These are phyloP conservation scores for Psilocybe cyanescens DNA, from an alignment of 768 basidiomycete species.

Conservation along the genomic window DNA sequence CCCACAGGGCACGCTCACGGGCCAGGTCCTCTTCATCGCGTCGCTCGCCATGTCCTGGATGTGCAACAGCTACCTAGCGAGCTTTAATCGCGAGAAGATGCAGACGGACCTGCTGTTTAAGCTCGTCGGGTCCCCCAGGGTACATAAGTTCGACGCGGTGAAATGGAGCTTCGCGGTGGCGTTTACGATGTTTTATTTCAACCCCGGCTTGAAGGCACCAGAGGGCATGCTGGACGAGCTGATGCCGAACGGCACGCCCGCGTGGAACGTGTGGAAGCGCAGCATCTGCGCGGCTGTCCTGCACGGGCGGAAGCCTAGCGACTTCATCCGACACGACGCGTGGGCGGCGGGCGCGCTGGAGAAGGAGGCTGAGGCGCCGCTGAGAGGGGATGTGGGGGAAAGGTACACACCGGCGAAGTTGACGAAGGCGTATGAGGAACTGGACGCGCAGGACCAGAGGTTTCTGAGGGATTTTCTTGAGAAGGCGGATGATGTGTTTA, in stretches of 20 bases:
- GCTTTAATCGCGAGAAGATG: slow-evolving; percentile 9
- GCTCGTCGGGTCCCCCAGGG: slow-evolving; percentile 4
- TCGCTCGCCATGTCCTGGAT: slow-evolving; percentile 19
- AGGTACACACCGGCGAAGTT: neutral
- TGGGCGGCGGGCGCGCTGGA: neutral
- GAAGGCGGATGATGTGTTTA: neutral
- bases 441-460: neutral
- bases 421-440: neutral
- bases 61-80: slow-evolving; percentile 18
- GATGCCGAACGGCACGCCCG: slow-evolving; percentile 15
- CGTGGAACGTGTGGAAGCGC: slow-evolving; percentile 14
- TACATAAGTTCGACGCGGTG: neutral
- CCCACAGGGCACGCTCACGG: slow-evolving; percentile 13
- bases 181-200: slow-evolving; percentile 10
- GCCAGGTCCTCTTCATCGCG: slow-evolving; percentile 17
- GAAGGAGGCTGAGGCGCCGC: neutral
- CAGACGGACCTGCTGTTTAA: slow-evolving; percentile 15
- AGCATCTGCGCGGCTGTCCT: slow-evolving; percentile 7
- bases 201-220: neutral
- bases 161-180: slow-evolving; percentile 11
- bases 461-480: neutral
- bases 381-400: neutral
- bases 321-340: neutral
- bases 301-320: slow-evolving; percentile 1
- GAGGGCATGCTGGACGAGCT: slow-evolving; percentile 9